Conservation (phyloP, 257 asterid species). For the Cinchona pubescens region DNA sequence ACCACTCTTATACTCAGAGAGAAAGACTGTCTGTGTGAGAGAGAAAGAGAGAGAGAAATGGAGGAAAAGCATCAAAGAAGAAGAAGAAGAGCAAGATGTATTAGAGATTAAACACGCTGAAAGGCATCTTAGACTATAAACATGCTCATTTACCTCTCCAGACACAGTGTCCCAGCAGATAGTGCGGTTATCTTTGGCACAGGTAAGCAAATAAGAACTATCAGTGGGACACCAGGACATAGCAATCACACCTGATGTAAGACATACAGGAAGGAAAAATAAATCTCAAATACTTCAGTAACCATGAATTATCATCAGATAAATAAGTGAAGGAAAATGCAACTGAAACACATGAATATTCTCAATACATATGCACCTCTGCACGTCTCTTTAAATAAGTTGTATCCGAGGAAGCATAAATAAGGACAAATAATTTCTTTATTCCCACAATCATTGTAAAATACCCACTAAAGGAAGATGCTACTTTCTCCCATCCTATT, state of each 20-base stretch:
- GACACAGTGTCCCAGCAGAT: conserved; percentile 90
- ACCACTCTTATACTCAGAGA: too few relatives aligned
- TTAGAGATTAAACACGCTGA: background rate
- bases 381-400: too few relatives aligned
- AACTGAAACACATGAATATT: background rate
- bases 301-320: background rate
- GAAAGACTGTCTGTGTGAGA: too few relatives aligned
- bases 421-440: too few relatives aligned
- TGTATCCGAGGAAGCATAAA: background rate
- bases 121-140: conserved; percentile 15
- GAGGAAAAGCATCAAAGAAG: background rate
- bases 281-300: background rate
- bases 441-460: background rate
- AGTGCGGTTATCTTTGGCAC: conserved; percentile 98
- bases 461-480: background rate
- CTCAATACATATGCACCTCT: background rate
- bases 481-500: background rate
- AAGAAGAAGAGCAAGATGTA: background rate
- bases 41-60: conserved; percentile 12
- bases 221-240: conserved; percentile 99
- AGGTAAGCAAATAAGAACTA: conserved; percentile 90
- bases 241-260: conserved; percentile 80
- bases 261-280: conserved; percentile 6
- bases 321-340: background rate
- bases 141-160: conserved; percentile 63